These are phyloP conservation scores for Sphaerulina populicola DNA, from an alignment of 2,329 filamentous ascomycete genomes.

Conservation along the genomic window DNA sequence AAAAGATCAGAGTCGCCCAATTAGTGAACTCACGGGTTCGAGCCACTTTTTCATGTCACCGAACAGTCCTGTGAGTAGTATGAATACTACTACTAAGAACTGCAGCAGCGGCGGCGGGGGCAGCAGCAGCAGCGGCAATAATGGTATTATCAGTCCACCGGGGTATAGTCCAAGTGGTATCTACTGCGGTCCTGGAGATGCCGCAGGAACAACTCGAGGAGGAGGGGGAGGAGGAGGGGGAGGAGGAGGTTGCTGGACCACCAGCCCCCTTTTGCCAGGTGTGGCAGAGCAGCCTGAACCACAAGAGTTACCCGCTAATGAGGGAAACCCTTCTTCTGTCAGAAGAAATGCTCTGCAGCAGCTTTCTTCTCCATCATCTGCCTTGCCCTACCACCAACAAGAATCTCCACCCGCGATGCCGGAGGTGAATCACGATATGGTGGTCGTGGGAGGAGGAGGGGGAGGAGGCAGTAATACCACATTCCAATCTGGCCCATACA, in stretches of 20 bases:
- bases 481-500: background rate
- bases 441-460: background rate
- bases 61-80: background rate
- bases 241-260: background rate
- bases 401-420: no score
- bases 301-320: slow-evolving; percentile 10
- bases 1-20: slow-evolving; percentile 6
- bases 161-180: background rate
- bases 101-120: background rate
- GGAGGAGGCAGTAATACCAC: background rate
- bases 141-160: background rate
- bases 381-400: background rate
- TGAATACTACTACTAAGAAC: background rate
- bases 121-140: background rate
- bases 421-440: no score
- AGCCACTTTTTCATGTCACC: slow-evolving; percentile 7
- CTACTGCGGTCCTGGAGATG: background rate
- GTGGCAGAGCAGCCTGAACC: slow-evolving; percentile 7
- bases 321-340: slow-evolving; percentile 4
- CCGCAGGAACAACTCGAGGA: background rate
- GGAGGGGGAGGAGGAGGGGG: background rate
- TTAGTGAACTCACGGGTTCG: slow-evolving; percentile 10
- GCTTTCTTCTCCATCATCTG: background rate
- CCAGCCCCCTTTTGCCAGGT: background rate
- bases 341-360: background rate